These are phyloP conservation scores for Syncephalastrum monosporum DNA, from an alignment of 371 early-diverging fungal species.

Conservation along the genomic window DNA sequence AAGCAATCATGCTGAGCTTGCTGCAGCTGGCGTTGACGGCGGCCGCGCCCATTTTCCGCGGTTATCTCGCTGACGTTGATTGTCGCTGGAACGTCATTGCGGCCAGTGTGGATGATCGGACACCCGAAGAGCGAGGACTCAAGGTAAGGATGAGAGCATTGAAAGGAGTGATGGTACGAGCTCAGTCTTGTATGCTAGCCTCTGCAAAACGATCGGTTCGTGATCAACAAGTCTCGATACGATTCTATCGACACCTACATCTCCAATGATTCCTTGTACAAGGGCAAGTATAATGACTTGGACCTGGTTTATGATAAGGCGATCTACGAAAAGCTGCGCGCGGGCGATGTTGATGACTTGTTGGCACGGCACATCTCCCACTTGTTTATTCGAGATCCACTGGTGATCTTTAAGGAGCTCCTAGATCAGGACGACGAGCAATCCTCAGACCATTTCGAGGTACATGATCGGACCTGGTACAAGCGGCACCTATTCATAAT, in stretches of 20 bases:
- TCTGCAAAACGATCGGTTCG: constrained; percentile 64
- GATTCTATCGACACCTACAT: constrained; percentile 95
- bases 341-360: constrained; percentile 82
- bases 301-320: constrained; percentile 80
- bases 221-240: constrained; percentile 96
- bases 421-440: constrained; percentile 81
- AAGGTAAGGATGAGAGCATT: constrained; percentile 45
- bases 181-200: constrained; percentile 44
- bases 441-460: constrained; percentile 95
- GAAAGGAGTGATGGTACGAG: neutral
- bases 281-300: constrained; percentile 95
- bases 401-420: constrained; percentile 92
- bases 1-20: constrained; percentile 6
- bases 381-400: constrained; percentile 98
- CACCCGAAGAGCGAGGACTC: constrained; percentile 88
- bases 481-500: constrained; percentile 91
- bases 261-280: constrained; percentile 73
- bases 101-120: constrained; percentile 95
- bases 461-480: constrained; percentile 18
- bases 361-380: constrained; percentile 95
- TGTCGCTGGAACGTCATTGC: constrained; percentile 98
- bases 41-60: constrained; percentile 93
- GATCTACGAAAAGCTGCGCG: constrained; percentile 69
- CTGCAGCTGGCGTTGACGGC: constrained; percentile 86
- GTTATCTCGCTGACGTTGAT: constrained; percentile 95